Evolutionary conservation across 768 basidiomycete species (phyloP), one percentile per base, ranked within the genome.

Genomic region (Cystobasidium tubakii): DNA sequence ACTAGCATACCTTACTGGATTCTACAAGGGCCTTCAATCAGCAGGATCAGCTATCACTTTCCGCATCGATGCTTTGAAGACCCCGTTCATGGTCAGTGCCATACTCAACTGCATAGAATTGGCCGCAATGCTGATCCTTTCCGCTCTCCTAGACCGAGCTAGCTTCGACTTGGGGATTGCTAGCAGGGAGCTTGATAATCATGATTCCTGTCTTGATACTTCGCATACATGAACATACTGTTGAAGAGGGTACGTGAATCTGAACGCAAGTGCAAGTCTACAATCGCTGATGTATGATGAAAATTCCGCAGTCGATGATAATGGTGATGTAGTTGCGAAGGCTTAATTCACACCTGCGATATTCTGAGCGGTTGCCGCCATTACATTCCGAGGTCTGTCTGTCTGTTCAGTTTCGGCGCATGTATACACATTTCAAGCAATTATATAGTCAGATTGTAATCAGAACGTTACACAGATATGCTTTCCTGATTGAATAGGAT

Each of bases 41-140:
- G 66, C 66, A 4, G 66, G 66, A 25, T 67, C 66, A 21, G 66
- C 66, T 15, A 67, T 67, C 66, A 67, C 66, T 53, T 67, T 67
- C 66, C 66, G 66, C 3, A 67, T 67, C n/a, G 66, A 67, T 67
- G 66, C 66, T 7, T 29, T n/a, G 46, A 67, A 67, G 29, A 67
- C 66, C 13, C 66, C 66, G 15, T 67, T 46, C 46, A 67, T 67
- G 66, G 66, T 67, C 13, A 31, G 66, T 66, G 33, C 25, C 17
- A n/a, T n/a, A 36, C 15, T 29, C 13, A 9, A 50, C 13, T 50
- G 39, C 15, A 34, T 12, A 27, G 21, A 27, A 64, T 66, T n/a
- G 43, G 25, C 9, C 65, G 53, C 53, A 7, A 23, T 7, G n/a
- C 6, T 6, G 53, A n/a, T 46, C 10, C 43, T 39, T 46, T 13